Percentiles rank a stretch among this genome's conserved stretches.
These are phyloP conservation scores for Lachnum nothofagi DNA, from an alignment of 2,329 filamentous ascomycete species.

Conservation along the genomic window DNA sequence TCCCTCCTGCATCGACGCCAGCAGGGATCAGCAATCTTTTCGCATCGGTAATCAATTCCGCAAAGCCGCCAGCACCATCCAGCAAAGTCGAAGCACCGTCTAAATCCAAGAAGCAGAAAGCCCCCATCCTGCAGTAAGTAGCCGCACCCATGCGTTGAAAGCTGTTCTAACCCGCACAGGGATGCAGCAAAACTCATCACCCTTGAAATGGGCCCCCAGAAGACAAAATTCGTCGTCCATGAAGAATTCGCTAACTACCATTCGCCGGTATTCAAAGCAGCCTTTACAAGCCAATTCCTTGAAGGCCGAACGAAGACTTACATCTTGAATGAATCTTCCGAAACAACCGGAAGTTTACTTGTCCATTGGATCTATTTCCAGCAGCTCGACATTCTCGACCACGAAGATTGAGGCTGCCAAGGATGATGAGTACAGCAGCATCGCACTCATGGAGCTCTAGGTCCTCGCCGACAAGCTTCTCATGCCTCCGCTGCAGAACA, in stretches of 20 bases:
- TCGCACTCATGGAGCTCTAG: constrained; percentile 48
- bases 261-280: constrained; percentile 2
- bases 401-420: background rate
- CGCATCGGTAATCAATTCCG: no score
- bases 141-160: no score
- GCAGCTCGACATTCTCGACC: background rate
- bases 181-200: background rate
- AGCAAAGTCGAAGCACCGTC: no score
- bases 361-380: background rate
- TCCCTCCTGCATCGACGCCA: no score
- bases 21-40: no score
- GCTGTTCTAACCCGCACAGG: background rate
- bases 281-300: background rate
- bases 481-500: constrained; percentile 10
- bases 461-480: constrained; percentile 9
- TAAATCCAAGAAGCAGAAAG: no score
- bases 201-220: background rate
- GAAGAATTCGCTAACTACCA: background rate
- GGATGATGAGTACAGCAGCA: background rate
- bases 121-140: no score
- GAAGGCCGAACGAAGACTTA: constrained; percentile 7
- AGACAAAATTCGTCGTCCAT: constrained; percentile 1
- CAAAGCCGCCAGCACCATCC: no score
- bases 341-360: background rate
- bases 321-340: background rate